Percentiles rank a stretch among this genome's conserved stretches.
phyloP scores from a whole-genome alignment of 192 early-diverging fungal genomes.

The Linderina pennispora region DNA sequence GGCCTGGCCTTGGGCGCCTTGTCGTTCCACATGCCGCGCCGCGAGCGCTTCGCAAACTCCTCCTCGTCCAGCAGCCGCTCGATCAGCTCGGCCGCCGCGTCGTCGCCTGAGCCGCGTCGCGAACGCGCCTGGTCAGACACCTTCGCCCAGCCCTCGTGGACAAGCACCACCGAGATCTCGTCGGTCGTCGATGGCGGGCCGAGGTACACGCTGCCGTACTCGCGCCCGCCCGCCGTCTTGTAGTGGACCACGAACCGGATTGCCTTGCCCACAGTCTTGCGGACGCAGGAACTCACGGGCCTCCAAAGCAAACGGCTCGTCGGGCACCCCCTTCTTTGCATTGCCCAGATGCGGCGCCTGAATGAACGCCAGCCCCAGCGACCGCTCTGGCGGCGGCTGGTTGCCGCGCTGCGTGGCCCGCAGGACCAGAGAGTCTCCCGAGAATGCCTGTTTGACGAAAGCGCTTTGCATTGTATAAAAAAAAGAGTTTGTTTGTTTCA shows the following conservation, averaged over 20 bases:
- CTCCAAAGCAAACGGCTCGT: constrained; percentile 86
- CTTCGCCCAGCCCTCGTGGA: constrained; percentile 82
- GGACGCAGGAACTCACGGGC: constrained; percentile 86
- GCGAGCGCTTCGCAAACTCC: constrained; percentile 58
- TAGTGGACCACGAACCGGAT: constrained; percentile 68
- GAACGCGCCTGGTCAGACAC: constrained; percentile 56
- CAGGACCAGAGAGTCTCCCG: constrained; percentile 88
- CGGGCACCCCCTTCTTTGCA: constrained; percentile 64
- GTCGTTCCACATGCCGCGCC: constrained; percentile 74
- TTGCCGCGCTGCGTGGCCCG: constrained; percentile 68
- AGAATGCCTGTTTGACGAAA: constrained; percentile 82
- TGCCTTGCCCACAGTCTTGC: constrained; percentile 82
- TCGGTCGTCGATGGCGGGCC: constrained; percentile 49
- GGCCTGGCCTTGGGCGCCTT: constrained; percentile 42
- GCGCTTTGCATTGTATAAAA: constrained; percentile 63
- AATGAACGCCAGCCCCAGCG: constrained; percentile 76
- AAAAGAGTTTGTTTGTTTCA: no score
- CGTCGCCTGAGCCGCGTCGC: constrained; percentile 31
- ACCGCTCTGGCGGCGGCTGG: constrained; percentile 80
- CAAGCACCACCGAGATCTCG: constrained; percentile 65
- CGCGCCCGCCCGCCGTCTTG: constrained; percentile 47
- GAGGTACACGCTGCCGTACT: constrained; percentile 56
- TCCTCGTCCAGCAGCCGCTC: constrained; percentile 59
- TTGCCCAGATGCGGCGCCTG: constrained; percentile 78
- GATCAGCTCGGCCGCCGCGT: constrained; percentile 20